Percentiles rank a stretch among this genome's conserved stretches.
phyloP scores from a whole-genome alignment of 2,329 filamentous ascomycete genomes.

The Hysterium pulicare region DNA sequence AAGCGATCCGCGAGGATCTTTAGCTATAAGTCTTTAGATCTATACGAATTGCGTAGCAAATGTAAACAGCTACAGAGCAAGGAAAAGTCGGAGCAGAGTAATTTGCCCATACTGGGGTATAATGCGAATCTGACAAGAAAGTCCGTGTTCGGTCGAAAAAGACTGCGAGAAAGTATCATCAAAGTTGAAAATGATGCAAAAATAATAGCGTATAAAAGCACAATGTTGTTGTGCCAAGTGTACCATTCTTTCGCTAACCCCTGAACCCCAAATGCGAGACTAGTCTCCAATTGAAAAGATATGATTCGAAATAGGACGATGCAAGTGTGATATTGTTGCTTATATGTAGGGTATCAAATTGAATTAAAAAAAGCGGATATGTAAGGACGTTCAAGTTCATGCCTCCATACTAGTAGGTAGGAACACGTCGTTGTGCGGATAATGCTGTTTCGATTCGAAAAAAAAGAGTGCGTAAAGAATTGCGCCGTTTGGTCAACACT shows the following conservation, averaged over 20 bases:
- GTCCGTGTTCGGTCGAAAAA: no score
- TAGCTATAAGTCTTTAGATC: conserved; percentile 3
- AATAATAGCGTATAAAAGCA: no score
- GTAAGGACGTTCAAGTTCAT: neutral
- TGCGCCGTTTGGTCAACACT: neutral
- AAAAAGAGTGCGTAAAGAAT: neutral
- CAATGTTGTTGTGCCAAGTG: no score
- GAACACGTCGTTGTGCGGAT: neutral
- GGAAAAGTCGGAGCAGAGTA: neutral
- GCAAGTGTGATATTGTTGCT: neutral
- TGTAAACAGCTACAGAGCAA: neutral
- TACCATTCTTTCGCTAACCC: no score
- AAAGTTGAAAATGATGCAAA: no score
- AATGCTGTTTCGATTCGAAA: neutral
- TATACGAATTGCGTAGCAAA: neutral
- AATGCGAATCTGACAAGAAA: neutral
- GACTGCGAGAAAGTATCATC: no score
- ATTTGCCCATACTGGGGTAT: conserved; percentile 1
- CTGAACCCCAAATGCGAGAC: no score
- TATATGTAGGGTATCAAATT: neutral
- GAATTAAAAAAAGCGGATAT: neutral
- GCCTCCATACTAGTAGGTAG: neutral
- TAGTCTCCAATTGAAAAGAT: no score
- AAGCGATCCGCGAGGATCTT: conserved; percentile 4
- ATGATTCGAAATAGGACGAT: neutral